Conservation (phyloP, 768 basidiomycete genomes). For the Mycena crocata region DNA sequence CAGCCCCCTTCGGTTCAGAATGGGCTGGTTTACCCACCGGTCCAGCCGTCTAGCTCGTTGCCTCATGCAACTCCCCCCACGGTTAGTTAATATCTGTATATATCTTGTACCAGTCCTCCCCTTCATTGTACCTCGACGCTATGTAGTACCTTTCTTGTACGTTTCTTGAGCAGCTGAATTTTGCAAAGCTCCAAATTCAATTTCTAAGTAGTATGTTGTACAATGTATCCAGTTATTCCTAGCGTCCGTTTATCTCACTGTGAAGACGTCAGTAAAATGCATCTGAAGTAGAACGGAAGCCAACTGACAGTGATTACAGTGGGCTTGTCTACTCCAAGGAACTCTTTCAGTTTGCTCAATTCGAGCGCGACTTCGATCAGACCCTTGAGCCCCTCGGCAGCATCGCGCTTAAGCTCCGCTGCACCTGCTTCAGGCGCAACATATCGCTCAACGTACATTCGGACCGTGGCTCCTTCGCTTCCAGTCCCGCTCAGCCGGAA, state of each 20-base stretch:
- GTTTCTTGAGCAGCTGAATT: not conserved
- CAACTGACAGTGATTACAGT: constrained; percentile 90
- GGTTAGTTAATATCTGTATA: not conserved
- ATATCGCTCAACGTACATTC: constrained; percentile 96
- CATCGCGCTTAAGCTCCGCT: constrained; percentile 76
- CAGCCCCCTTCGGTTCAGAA: not conserved
- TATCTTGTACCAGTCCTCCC: not conserved
- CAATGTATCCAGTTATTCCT: constrained; percentile 20
- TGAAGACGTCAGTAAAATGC: not conserved
- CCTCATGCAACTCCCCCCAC: not conserved
- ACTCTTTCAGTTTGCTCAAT: constrained; percentile 86
- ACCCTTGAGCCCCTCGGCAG: constrained; percentile 92
- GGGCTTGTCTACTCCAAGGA: constrained; percentile 88
- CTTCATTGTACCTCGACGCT: not conserved
- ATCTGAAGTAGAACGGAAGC: not conserved
- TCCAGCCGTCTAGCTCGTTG: not conserved
- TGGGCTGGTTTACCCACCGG: not conserved
- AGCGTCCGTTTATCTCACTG: constrained; percentile 10
- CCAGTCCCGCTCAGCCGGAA: constrained; percentile 98
- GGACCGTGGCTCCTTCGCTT: constrained; percentile 94
- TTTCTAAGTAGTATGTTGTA: constrained; percentile 29
- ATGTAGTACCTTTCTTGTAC: constrained; percentile 1
- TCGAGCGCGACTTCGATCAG: constrained; percentile 95
- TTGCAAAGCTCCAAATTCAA: constrained; percentile 15
- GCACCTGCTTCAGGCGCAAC: constrained; percentile 76